Percentiles rank a stretch among this genome's conserved stretches.
Evolutionary conservation across 495 filamentous ascomycete species (phyloP).

Genomic region (Oleoguttula mirabilis): DNA sequence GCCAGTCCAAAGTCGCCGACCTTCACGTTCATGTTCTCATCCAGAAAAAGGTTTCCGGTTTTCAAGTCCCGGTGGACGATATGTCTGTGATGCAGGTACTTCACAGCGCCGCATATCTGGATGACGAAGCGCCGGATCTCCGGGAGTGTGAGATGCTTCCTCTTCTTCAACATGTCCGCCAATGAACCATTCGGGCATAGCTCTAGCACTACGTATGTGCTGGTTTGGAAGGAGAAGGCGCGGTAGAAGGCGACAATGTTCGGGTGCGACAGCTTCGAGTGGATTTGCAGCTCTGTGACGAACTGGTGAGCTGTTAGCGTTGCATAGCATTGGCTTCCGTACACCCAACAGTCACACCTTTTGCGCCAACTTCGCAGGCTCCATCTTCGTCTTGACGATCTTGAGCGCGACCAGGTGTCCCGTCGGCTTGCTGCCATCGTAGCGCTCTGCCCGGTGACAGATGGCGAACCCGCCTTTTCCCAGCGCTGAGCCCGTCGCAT

Average conservation of each 20-base stretch:
- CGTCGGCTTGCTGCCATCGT: constrained; percentile 40
- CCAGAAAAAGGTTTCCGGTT: constrained; percentile 95
- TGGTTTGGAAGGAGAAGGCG: constrained; percentile 78
- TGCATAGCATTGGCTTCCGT: too few species aligned
- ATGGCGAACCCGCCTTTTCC: constrained; percentile 95
- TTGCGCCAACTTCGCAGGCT: constrained; percentile 67
- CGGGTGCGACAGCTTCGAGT: constrained; percentile 89
- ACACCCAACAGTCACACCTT: constrained; percentile 64
- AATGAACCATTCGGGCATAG: constrained; percentile 93
- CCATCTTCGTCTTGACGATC: constrained; percentile 82
- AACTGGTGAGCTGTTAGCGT: too few species aligned
- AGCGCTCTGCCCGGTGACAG: constrained; percentile 65
- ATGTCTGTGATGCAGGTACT: constrained; percentile 88
- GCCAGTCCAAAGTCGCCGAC: constrained; percentile 95
- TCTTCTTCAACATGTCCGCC: constrained; percentile 91
- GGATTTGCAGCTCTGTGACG: constrained; percentile 92
- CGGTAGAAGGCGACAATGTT: constrained; percentile 92
- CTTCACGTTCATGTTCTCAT: constrained; percentile 93
- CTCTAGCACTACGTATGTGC: constrained; percentile 89
- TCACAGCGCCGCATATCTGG: constrained; percentile 89
- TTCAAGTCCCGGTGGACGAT: constrained; percentile 96
- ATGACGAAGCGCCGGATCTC: constrained; percentile 87
- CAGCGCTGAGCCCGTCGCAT: constrained; percentile 69
- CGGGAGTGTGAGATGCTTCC: constrained; percentile 74
- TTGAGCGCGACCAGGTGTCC: constrained; percentile 67